Conservation (phyloP, 1,284 basidiomycete genomes). For the Phaffia rhodozyma region DNA sequence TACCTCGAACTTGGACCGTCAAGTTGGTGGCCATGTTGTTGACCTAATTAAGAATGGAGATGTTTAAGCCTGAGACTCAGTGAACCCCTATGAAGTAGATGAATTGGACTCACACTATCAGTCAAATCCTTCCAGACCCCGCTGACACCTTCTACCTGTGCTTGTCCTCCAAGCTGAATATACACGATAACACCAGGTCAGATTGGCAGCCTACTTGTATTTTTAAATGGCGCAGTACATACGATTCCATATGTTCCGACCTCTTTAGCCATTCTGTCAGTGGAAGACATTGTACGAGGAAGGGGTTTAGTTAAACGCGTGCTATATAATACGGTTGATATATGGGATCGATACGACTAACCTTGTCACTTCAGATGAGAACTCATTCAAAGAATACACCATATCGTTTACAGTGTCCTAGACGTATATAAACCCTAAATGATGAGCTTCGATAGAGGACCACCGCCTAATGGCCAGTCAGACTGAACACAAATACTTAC, state of each 20-base stretch:
- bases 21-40: constrained; percentile 55
- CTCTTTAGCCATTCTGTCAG: constrained; percentile 36
- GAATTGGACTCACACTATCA: neutral
- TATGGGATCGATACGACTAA: too few species aligned
- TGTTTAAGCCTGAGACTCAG: neutral
- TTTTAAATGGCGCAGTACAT: too few species aligned
- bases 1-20: constrained; percentile 88
- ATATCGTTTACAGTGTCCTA: constrained; percentile 78
- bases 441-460: neutral
- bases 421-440: neutral
- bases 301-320: too few species aligned
- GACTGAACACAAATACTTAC: constrained; percentile 26
- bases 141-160: constrained; percentile 47
- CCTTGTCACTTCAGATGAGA: constrained; percentile 69
- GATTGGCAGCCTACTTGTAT: too few species aligned
- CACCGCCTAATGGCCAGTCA: constrained; percentile 21
- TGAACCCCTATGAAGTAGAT: neutral
- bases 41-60: neutral
- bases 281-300: too few species aligned
- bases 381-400: constrained; percentile 70
- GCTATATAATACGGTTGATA: too few species aligned
- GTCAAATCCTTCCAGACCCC: constrained; percentile 32
- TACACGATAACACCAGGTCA: neutral
- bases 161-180: constrained; percentile 64
- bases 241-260: constrained; percentile 72